These are phyloP conservation scores for Aspergillus nanangensis DNA, from an alignment of 495 filamentous ascomycete species.

Conservation along the genomic window DNA sequence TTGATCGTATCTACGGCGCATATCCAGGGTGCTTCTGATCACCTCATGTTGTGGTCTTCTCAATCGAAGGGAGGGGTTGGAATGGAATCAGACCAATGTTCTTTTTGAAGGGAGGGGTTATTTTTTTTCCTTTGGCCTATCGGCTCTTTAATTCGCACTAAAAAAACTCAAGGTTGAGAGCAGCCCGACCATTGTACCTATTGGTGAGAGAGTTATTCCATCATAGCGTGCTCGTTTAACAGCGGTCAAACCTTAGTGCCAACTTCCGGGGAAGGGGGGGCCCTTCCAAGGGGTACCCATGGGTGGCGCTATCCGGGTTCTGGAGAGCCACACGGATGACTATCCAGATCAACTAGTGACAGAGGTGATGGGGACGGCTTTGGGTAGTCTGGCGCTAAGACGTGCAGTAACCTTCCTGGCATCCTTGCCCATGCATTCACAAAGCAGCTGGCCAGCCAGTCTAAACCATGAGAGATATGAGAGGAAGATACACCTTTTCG, in stretches of 20 bases:
- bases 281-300: slow-evolving; percentile 1
- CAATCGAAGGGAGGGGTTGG: no score
- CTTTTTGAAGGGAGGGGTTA: no score
- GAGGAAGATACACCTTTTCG: neutral
- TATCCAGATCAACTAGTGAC: no score
- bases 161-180: no score
- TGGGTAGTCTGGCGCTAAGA: neutral
- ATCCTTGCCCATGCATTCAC: neutral
- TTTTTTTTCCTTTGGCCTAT: no score
- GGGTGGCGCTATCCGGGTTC: neutral
- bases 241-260: neutral
- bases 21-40: neutral
- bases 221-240: no score
- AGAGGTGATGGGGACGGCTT: neutral
- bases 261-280: neutral
- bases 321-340: neutral
- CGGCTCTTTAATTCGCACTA: no score
- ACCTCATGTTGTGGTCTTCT: neutral
- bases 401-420: neutral
- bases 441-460: neutral
- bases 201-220: no score
- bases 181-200: no score
- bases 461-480: neutral
- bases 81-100: no score
- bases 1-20: slow-evolving; percentile 5